phyloP scores from a whole-genome alignment of 306 rosid genomes.

The Neltuma alba region DNA sequence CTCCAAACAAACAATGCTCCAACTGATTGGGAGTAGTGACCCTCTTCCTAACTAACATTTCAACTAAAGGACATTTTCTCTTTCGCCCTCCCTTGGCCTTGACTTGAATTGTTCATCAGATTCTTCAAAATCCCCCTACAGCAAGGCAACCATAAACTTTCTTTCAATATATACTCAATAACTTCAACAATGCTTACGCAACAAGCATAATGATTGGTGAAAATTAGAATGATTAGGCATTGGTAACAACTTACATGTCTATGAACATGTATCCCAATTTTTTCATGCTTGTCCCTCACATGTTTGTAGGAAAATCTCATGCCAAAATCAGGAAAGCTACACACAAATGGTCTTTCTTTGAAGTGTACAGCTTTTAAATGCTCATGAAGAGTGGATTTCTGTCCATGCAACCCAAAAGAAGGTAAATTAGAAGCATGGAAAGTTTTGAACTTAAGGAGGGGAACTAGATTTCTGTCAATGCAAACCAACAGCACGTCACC shows the following conservation, averaged over 20 bases:
- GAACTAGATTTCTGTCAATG: not conserved
- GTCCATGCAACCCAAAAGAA: not conserved
- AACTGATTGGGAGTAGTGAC: slow-evolving; percentile 60
- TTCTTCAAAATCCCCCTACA: slow-evolving; percentile 86
- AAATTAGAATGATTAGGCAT: not conserved
- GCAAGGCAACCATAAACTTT: not conserved
- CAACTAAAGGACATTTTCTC: slow-evolving; percentile 69
- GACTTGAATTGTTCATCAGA: slow-evolving; percentile 72
- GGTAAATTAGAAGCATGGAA: not conserved
- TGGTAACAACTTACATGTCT: slow-evolving; percentile 43
- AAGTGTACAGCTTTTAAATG: slow-evolving; percentile 62
- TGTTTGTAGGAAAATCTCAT: slow-evolving; percentile 69
- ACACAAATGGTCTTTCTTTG: slow-evolving; percentile 47
- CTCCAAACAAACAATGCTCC: slow-evolving; percentile 44
- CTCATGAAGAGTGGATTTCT: slow-evolving; percentile 60
- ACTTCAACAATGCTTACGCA: not conserved
- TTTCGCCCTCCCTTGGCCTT: slow-evolving; percentile 81
- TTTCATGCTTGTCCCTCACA: slow-evolving; percentile 70
- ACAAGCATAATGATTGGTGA: not conserved
- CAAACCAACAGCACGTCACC: not conserved
- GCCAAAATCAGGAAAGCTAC: slow-evolving; percentile 60
- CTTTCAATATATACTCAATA: not conserved
- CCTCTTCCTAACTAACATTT: slow-evolving; percentile 79
- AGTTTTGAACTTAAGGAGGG: not conserved
- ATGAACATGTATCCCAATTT: slow-evolving; percentile 51